These are phyloP conservation scores for Gamsiella multidivaricata DNA, from an alignment of 192 early-diverging fungal genomes.

Conservation along the genomic window DNA sequence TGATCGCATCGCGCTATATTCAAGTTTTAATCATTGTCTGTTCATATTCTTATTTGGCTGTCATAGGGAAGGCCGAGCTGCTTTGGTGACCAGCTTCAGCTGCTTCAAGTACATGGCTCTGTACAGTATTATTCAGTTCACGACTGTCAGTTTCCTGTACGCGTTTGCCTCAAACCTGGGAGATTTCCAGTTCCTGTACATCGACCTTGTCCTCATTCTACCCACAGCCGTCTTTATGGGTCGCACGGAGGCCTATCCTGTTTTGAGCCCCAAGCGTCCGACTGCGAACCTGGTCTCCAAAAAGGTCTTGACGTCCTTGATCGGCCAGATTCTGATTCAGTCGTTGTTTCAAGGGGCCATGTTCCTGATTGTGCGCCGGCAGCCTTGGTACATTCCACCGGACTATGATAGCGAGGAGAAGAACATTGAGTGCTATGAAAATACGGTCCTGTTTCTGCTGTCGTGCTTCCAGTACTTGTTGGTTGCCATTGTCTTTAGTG, in stretches of 20 bases:
- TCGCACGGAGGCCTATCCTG: conserved; percentile 81
- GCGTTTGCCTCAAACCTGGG: conserved; percentile 87
- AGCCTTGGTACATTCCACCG: conserved; percentile 73
- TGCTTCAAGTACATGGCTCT: conserved; percentile 99
- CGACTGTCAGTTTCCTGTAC: conserved; percentile 93
- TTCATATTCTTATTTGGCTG: not conserved
- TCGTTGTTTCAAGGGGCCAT: conserved; percentile 80
- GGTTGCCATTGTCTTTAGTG: conserved; percentile 91
- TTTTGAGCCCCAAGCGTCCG: conserved; percentile 82
- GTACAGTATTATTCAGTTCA: conserved; percentile 97
- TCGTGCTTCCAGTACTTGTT: conserved; percentile 95
- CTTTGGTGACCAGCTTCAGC: conserved; percentile 96
- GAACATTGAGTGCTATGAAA: conserved; percentile 85
- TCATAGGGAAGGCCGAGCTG: conserved; percentile 89
- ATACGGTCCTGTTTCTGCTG: conserved; percentile 90
- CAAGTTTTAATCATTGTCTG: not conserved
- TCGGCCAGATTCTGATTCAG: conserved; percentile 90
- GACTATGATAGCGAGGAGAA: conserved; percentile 72
- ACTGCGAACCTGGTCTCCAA: conserved; percentile 91
- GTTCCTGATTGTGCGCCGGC: conserved; percentile 77
- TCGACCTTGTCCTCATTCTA: conserved; percentile 93
- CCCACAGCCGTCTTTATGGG: conserved; percentile 92
- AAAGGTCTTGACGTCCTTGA: conserved; percentile 89
- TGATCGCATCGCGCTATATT: too few species aligned
- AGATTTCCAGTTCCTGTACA: conserved; percentile 96